Base-by-base conservation (phyloP, 169 alveolate species). In the Plasmodium inui region DNA sequence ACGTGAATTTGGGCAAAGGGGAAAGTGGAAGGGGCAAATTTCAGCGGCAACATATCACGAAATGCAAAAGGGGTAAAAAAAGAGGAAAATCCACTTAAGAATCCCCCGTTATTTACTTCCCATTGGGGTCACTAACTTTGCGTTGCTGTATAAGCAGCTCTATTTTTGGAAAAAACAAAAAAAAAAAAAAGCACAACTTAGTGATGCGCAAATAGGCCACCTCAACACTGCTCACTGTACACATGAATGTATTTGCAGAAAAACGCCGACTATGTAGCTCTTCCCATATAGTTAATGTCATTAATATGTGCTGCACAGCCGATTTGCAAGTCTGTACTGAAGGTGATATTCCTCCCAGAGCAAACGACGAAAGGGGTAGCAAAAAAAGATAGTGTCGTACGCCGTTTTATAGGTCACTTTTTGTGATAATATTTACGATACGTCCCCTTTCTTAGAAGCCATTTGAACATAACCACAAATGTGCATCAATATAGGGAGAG, bases 121-220 rank as follows among this genome's bases (percentile, higher is more conserved):
- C 76, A 67, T 67, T 8, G 14, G 41, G 76, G 76, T n/a, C 30
- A 67, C 34, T 17, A 67, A 61, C 32, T 0, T 61, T 67, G 19
- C 34, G 41, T 28, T 26, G 37, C 30, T 19, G 12, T 28, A 67
- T 67, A 26, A 8, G 41, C 34, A 19, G 22, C n/a, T 26, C 9
- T 17, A 7, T 8, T 67, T 26, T 67, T 67, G 12, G 1, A 28
- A 67, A 37, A 76, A 76, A 5, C 5, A 74, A 76, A 41, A 74
- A 39, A 74, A 32, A n/a, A 74, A 74, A 73, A 73, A 73, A 73
- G 10, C 3, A 73, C 8, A 74, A 76, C 50, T 76, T 32, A 76
- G 19, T 37, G 61, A 30, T 71, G 61, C 3, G 83, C 30, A 17
- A 76, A 76, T 30, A 12, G 1, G 44, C 17, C 22, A 26, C 61